These are phyloP conservation scores for Fusarium setosum DNA, from an alignment of 2,329 filamentous ascomycete genomes.

Conservation along the genomic window DNA sequence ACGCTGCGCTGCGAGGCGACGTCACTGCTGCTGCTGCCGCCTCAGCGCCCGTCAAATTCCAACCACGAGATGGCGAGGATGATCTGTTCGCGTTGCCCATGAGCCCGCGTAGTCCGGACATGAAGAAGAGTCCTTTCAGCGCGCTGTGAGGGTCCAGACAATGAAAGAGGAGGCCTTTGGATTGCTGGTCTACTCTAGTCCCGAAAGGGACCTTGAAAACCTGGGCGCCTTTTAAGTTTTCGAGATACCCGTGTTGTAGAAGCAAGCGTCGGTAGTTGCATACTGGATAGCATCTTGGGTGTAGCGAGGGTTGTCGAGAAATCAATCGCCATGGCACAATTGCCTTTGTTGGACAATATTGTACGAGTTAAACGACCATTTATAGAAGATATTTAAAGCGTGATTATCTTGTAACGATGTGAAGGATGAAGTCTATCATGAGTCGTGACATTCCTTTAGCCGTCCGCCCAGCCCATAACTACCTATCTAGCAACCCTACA, in stretches of 20 bases:
- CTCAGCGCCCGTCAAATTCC: constrained; percentile 30
- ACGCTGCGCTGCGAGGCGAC: constrained; percentile 45
- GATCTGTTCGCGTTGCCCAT: constrained; percentile 89
- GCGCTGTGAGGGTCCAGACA: constrained; percentile 47
- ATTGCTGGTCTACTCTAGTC: not conserved
- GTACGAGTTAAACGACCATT: not conserved
- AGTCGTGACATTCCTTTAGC: not conserved
- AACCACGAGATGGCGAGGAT: constrained; percentile 65
- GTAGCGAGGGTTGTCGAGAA: not conserved
- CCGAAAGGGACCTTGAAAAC: not conserved
- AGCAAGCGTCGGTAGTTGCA: constrained; percentile 21
- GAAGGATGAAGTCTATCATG: not conserved
- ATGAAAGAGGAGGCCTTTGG: not conserved
- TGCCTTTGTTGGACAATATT: not conserved
- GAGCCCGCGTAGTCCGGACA: constrained; percentile 87
- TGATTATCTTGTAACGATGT: not conserved
- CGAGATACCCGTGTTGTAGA: constrained; percentile 30
- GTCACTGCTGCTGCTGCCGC: constrained; percentile 20
- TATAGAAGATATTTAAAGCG: not conserved
- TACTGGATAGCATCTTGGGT: not conserved
- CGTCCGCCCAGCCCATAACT: not conserved
- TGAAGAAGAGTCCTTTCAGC: constrained; percentile 85
- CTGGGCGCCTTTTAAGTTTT: constrained; percentile 6
- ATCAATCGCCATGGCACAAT: not conserved
- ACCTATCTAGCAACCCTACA: not conserved